phyloP scores from a whole-genome alignment of 768 basidiomycete species.

The Amyloporia xantha region DNA sequence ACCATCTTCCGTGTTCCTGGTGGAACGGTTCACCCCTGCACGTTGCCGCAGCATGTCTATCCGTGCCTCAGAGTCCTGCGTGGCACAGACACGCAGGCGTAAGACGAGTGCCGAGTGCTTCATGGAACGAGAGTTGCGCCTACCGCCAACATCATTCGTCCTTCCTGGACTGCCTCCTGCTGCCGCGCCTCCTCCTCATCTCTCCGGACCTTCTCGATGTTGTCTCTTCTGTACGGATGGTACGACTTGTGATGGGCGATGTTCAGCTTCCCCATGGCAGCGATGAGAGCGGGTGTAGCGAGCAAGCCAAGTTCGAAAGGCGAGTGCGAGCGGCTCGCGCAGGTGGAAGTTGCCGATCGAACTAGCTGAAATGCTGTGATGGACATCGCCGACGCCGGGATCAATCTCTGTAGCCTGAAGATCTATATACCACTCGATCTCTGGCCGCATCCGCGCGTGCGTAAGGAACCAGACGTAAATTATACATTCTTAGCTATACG shows the following conservation, averaged over 20 bases:
- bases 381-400: too few species aligned
- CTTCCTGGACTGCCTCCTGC: constrained; percentile 66
- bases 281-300: not conserved
- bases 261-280: constrained; percentile 72
- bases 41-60: constrained; percentile 57
- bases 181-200: constrained; percentile 76
- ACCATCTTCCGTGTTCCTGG: constrained; percentile 17
- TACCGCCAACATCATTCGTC: constrained; percentile 65
- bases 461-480: too few species aligned
- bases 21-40: constrained; percentile 37
- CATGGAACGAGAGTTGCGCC: constrained; percentile 18
- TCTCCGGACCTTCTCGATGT: constrained; percentile 70
- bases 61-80: constrained; percentile 75
- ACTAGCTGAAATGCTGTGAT: not conserved
- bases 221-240: constrained; percentile 80
- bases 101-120: not conserved
- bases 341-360: not conserved
- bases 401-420: too few species aligned
- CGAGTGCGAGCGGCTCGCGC: not conserved
- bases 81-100: constrained; percentile 5
- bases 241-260: constrained; percentile 91
- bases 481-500: too few species aligned
- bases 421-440: too few species aligned
- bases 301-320: not conserved
- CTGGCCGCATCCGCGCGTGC: too few species aligned